Evolutionary conservation across 176 grass and related monocot genomes (phyloP).

Genomic region (Avena insularis): DNA sequence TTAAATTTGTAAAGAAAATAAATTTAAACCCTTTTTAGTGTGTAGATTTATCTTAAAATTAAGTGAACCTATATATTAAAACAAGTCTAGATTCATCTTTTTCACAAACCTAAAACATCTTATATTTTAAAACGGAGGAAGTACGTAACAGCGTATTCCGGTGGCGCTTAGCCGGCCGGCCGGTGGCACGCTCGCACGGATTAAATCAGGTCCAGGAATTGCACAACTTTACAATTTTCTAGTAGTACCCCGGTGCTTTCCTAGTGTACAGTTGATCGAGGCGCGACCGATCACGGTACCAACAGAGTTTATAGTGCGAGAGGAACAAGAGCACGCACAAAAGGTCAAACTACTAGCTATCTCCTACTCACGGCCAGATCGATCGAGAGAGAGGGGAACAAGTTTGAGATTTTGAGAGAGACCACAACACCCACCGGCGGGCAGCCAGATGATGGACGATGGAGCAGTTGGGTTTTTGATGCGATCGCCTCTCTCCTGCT

Average conservation of each 20-base stretch:
- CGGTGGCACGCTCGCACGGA: constrained; percentile 5
- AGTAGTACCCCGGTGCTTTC: background rate
- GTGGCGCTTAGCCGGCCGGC: background rate
- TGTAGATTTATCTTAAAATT: too few relatives aligned
- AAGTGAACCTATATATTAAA: too few relatives aligned
- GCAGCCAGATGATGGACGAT: background rate
- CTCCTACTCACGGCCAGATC: background rate
- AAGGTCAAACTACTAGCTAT: background rate
- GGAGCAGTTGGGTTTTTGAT: constrained; percentile 37
- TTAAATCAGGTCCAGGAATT: background rate
- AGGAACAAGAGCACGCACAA: background rate
- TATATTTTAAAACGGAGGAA: too few relatives aligned
- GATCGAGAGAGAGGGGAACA: background rate
- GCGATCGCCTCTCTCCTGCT: background rate
- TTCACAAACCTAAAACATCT: too few relatives aligned
- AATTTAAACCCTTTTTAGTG: too few relatives aligned
- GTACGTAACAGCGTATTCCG: background rate
- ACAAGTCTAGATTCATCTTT: too few relatives aligned
- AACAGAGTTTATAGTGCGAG: background rate
- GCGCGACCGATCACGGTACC: background rate
- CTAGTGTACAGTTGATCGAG: constrained; percentile 21
- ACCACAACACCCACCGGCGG: background rate
- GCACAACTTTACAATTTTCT: background rate
- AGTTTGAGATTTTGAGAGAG: background rate
- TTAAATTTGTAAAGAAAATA: too few relatives aligned